These are phyloP conservation scores for Earliella scabrosa DNA, from an alignment of 1,284 basidiomycete genomes.

Conservation along the genomic window DNA sequence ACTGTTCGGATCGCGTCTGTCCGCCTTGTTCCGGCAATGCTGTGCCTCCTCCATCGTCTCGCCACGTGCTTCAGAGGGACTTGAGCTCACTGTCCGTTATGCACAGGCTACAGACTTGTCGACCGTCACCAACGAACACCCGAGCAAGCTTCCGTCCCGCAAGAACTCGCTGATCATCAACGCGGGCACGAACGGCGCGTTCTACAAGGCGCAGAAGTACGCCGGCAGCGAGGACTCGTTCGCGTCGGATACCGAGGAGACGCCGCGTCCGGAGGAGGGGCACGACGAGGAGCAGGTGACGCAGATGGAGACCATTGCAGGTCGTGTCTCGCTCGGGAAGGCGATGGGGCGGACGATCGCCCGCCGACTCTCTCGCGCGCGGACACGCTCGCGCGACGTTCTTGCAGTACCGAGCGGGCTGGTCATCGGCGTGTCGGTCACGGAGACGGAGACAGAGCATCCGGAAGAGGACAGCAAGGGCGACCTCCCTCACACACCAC, in stretches of 20 bases:
- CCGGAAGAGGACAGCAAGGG: conserved; percentile 32
- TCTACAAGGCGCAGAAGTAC: conserved; percentile 54
- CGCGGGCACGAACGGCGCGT: conserved; percentile 27
- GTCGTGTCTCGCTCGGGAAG: conserved; percentile 52
- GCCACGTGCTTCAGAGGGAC: not conserved
- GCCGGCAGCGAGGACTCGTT: conserved; percentile 57
- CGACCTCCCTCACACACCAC: conserved; percentile 7
- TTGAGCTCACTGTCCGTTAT: not conserved
- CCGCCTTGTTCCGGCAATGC: no score
- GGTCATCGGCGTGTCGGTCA: conserved; percentile 62
- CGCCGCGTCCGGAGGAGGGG: conserved; percentile 31
- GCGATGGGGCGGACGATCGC: conserved; percentile 54
- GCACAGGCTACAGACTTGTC: conserved; percentile 18
- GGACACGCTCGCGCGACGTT: conserved; percentile 37
- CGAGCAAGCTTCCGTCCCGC: conserved; percentile 22
- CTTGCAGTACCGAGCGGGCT: conserved; percentile 37
- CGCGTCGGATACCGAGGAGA: conserved; percentile 36
- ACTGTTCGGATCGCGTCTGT: not conserved
- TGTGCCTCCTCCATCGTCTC: not conserved
- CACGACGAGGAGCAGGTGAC: conserved; percentile 58
- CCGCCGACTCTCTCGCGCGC: conserved; percentile 54
- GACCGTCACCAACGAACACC: conserved; percentile 11
- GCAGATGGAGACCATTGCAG: conserved; percentile 58
- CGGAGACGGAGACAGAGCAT: conserved; percentile 50
- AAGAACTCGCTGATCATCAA: conserved; percentile 27